Evolutionary conservation across 2,329 filamentous ascomycete species (phyloP).

Genomic region (Penicillium sclerotiorum): DNA sequence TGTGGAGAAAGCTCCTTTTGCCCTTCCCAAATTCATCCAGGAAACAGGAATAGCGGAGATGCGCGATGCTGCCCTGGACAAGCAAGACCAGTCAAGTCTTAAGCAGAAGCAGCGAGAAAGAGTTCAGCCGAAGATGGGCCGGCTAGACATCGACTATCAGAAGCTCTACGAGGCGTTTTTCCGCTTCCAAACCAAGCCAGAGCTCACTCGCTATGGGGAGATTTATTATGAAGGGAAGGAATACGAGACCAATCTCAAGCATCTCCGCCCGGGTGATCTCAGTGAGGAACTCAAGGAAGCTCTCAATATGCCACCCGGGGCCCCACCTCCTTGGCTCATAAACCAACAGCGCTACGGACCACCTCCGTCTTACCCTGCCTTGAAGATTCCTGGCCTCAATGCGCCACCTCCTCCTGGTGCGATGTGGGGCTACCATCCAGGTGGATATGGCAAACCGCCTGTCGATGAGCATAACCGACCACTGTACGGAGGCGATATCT

Average conservation of each 20-base stretch:
- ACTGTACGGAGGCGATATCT: constrained; percentile 91
- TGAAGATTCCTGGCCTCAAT: constrained; percentile 93
- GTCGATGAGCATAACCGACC: constrained; percentile 91
- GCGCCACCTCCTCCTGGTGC: constrained; percentile 87
- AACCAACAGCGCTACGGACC: constrained; percentile 94
- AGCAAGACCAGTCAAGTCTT: constrained; percentile 86
- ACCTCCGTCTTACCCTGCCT: constrained; percentile 90
- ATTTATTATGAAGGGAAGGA: constrained; percentile 99
- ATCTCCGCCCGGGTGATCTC: constrained; percentile 86
- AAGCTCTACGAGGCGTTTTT: constrained; percentile 99
- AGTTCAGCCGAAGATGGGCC: constrained; percentile 93
- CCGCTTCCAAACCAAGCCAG: constrained; percentile 93
- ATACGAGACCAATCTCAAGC: constrained; percentile 89
- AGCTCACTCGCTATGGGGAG: constrained; percentile 90
- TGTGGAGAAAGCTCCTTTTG: constrained; percentile 92
- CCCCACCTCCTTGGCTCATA: constrained; percentile 94
- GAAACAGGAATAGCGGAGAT: constrained; percentile 98
- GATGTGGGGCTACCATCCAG: constrained; percentile 92
- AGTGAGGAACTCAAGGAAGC: constrained; percentile 90
- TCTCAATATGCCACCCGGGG: constrained; percentile 87
- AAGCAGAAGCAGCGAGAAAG: constrained; percentile 96
- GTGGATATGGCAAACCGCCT: constrained; percentile 94
- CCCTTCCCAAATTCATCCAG: constrained; percentile 92
- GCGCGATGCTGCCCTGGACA: constrained; percentile 93
- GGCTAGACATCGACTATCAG: constrained; percentile 97